These are phyloP conservation scores for Talaromyces sp. DNA, from an alignment of 2,329 filamentous ascomycete species.

Conservation along the genomic window DNA sequence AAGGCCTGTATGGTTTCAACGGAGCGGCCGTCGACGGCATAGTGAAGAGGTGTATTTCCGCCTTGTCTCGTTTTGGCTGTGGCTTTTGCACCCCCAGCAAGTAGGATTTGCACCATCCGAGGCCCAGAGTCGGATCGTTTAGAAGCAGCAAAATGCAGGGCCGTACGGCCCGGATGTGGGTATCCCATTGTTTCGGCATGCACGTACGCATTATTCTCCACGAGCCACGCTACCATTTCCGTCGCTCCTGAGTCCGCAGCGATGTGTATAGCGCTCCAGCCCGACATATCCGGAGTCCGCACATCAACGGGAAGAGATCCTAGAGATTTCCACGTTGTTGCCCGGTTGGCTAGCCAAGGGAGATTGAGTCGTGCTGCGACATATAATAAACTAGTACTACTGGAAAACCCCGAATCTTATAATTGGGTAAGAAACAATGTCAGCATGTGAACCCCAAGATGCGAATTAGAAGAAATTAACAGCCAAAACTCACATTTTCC, in stretches of 20 bases:
- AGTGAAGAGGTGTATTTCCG: constrained; percentile 11
- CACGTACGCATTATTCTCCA: constrained; percentile 8
- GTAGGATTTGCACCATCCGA: constrained; percentile 7
- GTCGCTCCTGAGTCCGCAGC: constrained; percentile 6
- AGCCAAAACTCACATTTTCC: constrained; percentile 4
- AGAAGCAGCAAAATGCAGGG: constrained; percentile 12
- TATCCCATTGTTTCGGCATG: constrained; percentile 11
- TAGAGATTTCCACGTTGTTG: constrained; percentile 7
- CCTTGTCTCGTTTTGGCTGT: not conserved
- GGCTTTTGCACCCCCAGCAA: not conserved
- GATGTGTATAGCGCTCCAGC: constrained; percentile 9
- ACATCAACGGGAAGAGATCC: constrained; percentile 5
- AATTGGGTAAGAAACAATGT: not conserved
- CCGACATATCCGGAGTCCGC: constrained; percentile 5
- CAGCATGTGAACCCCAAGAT: not conserved
- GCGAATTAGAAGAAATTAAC: not conserved
- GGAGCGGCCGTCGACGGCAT: constrained; percentile 7
- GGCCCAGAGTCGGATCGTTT: not conserved
- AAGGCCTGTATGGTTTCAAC: constrained; percentile 4
- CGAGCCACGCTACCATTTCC: constrained; percentile 7
- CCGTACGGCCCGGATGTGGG: not conserved
- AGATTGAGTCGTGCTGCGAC: constrained; percentile 10
- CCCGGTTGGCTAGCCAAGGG: constrained; percentile 2
- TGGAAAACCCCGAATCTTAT: not conserved
- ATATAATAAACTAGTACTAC: constrained; percentile 1